Evolutionary conservation across 768 basidiomycete species (phyloP).

Genomic region (Leccinum fibrillosum): DNA sequence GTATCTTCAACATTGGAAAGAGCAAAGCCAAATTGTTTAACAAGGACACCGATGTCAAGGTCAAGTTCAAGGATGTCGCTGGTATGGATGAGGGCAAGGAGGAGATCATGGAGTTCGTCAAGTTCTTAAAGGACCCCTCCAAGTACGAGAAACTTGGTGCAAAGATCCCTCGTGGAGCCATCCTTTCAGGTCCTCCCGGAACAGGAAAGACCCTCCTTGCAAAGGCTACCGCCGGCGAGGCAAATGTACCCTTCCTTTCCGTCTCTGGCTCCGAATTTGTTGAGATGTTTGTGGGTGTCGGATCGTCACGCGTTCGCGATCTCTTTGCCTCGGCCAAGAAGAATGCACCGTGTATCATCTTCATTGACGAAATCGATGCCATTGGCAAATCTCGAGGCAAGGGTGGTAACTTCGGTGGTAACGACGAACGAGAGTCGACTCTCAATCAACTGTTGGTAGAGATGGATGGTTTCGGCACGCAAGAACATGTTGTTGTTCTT

Average conservation of each 20-base stretch:
- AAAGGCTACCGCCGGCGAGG: slow-evolving; percentile 98
- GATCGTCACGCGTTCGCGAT: slow-evolving; percentile 94
- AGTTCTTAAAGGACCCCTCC: slow-evolving; percentile 93
- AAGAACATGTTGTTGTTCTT: slow-evolving; percentile 93
- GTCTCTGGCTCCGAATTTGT: slow-evolving; percentile 99
- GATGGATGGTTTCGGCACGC: slow-evolving; percentile 99
- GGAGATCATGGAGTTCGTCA: slow-evolving; percentile 99
- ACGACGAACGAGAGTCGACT: slow-evolving; percentile 97
- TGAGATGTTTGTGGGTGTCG: slow-evolving; percentile 99
- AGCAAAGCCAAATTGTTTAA: slow-evolving; percentile 94
- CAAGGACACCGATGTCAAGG: slow-evolving; percentile 91
- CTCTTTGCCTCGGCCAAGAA: slow-evolving; percentile 97
- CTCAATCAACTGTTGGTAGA: slow-evolving; percentile 97
- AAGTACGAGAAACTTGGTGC: slow-evolving; percentile 96
- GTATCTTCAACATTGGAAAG: slow-evolving; percentile 97
- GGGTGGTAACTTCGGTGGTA: slow-evolving; percentile 79
- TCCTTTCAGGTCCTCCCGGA: slow-evolving; percentile 93
- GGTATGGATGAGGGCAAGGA: slow-evolving; percentile 99
- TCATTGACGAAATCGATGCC: slow-evolving; percentile 98
- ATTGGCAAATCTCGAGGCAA: slow-evolving; percentile 92
- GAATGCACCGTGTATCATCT: slow-evolving; percentile 97
- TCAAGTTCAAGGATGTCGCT: slow-evolving; percentile 94
- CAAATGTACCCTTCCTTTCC: slow-evolving; percentile 95
- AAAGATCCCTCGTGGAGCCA: slow-evolving; percentile 94
- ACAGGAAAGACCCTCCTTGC: slow-evolving; percentile 98